These are phyloP conservation scores for Angomonas deanei DNA, from an alignment of 208 protist genomes.

Conservation along the genomic window DNA sequence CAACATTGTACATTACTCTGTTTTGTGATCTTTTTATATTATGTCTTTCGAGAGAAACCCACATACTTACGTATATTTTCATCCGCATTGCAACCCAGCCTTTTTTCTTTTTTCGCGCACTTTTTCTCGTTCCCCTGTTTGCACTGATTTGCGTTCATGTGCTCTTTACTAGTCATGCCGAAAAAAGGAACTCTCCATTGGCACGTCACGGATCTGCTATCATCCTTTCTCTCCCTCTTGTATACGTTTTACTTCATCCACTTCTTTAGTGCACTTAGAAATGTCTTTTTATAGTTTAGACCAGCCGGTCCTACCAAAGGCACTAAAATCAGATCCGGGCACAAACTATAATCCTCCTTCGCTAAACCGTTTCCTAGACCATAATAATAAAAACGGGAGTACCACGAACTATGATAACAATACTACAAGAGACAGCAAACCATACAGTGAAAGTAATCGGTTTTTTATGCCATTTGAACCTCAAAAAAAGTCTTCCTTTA, in stretches of 20 bases:
- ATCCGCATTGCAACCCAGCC: slow-evolving; percentile 1
- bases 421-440: background rate
- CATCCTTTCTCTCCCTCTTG: background rate
- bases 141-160: background rate
- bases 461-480: no score
- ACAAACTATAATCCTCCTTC: no score
- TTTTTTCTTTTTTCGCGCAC: slow-evolving; percentile 8
- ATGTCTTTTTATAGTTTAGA: slow-evolving; percentile 17
- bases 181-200: background rate
- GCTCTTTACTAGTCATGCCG: background rate
- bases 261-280: no score
- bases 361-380: no score
- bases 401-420: background rate
- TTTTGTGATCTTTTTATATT: slow-evolving; percentile 6
- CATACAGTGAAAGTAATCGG: no score
- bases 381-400: background rate
- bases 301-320: no score
- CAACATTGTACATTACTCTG: slow-evolving; percentile 4
- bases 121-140: slow-evolving; percentile 10
- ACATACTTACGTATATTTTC: background rate
- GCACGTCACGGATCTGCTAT: background rate
- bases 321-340: no score
- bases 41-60: background rate
- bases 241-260: background rate
- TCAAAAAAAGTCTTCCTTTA: background rate